These are phyloP conservation scores for Oemleria cerasiformis DNA, from an alignment of 306 rosid genomes.

Conservation along the genomic window DNA sequence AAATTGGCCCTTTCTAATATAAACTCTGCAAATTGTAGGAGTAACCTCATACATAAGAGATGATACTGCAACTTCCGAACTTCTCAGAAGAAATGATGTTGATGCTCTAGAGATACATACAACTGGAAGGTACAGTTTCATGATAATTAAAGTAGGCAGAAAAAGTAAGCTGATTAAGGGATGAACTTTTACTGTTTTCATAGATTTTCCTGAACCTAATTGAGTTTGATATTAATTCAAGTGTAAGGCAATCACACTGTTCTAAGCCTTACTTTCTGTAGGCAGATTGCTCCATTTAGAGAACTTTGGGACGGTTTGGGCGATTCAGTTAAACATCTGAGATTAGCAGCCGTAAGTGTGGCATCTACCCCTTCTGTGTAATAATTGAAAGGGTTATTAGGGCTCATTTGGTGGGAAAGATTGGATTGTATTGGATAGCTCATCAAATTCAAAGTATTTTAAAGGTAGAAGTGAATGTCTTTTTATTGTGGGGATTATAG, in stretches of 20 bases:
- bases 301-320: conserved; percentile 77
- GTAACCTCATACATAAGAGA: conserved; percentile 70
- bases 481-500: too few relatives aligned
- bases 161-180: neutral
- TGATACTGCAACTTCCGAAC: conserved; percentile 55
- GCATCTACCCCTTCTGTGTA: conserved; percentile 20
- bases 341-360: conserved; percentile 65
- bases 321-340: conserved; percentile 53
- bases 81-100: conserved; percentile 57
- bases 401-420: too few relatives aligned
- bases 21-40: conserved; percentile 41
- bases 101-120: conserved; percentile 92
- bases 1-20: neutral
- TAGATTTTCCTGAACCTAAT: neutral
- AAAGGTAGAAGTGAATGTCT: too few relatives aligned
- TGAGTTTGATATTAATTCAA: neutral
- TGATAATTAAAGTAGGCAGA: conserved; percentile 6
- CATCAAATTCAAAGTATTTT: too few relatives aligned
- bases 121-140: conserved; percentile 62
- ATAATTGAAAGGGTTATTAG: neutral
- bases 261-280: conserved; percentile 24
- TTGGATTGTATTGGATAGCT: too few relatives aligned
- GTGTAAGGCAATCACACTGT: neutral
- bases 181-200: neutral
- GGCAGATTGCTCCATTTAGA: conserved; percentile 54